phyloP scores from a whole-genome alignment of 148 eudicot genomes.

The Camellia japonica region DNA sequence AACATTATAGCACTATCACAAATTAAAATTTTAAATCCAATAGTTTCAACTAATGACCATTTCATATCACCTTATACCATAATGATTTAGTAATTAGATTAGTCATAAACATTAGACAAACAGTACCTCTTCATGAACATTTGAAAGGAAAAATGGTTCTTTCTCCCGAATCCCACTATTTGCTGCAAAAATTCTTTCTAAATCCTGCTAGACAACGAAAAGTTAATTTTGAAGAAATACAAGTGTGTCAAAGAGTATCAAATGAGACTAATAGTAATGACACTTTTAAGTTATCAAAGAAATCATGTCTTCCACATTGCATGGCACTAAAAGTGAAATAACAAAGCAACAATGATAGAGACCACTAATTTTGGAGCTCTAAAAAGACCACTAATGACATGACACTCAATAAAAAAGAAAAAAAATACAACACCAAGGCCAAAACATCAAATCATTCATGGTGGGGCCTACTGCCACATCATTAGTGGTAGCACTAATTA shows the following conservation, averaged over 20 bases:
- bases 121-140: conserved; percentile 56
- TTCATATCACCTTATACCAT: neutral
- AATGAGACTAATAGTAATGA: neutral
- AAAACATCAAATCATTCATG: too few relatives aligned
- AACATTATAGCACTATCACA: neutral
- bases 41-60: neutral
- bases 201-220: conserved; percentile 45
- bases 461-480: too few relatives aligned
- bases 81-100: neutral
- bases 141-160: conserved; percentile 78
- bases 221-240: neutral
- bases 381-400: too few relatives aligned
- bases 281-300: neutral
- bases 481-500: too few relatives aligned
- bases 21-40: neutral
- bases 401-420: too few relatives aligned
- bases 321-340: neutral
- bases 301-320: neutral
- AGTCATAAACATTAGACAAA: neutral
- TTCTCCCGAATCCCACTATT: conserved; percentile 61
- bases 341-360: too few relatives aligned
- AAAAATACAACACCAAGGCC: too few relatives aligned
- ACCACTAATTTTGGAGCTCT: too few relatives aligned
- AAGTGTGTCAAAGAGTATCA: neutral
- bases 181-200: conserved; percentile 62